Percentiles rank a stretch among this genome's conserved stretches.
Conservation (phyloP, 371 early-diverging fungal genomes). For the Rhizopus sp. region DNA sequence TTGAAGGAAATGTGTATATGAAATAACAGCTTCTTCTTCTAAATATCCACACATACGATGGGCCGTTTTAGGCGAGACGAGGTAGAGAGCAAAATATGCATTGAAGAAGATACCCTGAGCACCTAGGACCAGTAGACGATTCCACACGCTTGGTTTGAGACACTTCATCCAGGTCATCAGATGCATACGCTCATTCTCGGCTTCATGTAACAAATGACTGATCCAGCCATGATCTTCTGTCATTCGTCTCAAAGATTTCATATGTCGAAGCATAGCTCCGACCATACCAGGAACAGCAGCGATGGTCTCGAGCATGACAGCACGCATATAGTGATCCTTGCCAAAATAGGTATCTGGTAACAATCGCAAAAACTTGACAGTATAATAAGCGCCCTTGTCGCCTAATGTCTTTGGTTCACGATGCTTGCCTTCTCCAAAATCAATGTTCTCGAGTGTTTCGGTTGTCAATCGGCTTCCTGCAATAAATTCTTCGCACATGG, state of each 20-base stretch:
- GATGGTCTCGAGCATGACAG: constrained; percentile 86
- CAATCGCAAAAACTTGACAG: constrained; percentile 70
- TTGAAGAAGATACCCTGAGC: constrained; percentile 92
- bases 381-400: constrained; percentile 69
- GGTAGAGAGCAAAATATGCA: constrained; percentile 83
- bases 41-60: constrained; percentile 83
- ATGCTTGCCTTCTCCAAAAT: constrained; percentile 65
- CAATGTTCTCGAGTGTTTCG: constrained; percentile 62
- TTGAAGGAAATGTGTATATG: constrained; percentile 89
- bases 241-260: constrained; percentile 81
- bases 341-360: constrained; percentile 82
- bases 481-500: constrained; percentile 73
- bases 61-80: constrained; percentile 79
- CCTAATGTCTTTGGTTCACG: constrained; percentile 56
- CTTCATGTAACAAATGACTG: constrained; percentile 82
- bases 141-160: constrained; percentile 64
- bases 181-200: constrained; percentile 86
- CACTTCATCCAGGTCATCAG: constrained; percentile 88
- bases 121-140: constrained; percentile 66
- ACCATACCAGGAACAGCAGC: constrained; percentile 94
- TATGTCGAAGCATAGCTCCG: constrained; percentile 85
- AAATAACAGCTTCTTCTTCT: constrained; percentile 93
- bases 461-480: constrained; percentile 52
- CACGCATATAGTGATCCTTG: constrained; percentile 79
- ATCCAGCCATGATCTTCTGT: constrained; percentile 90